Evolutionary conservation across 805 yeast species (phyloP), one percentile per base, ranked within the genome.

Genomic region (Ogataea paradorogensis): DNA sequence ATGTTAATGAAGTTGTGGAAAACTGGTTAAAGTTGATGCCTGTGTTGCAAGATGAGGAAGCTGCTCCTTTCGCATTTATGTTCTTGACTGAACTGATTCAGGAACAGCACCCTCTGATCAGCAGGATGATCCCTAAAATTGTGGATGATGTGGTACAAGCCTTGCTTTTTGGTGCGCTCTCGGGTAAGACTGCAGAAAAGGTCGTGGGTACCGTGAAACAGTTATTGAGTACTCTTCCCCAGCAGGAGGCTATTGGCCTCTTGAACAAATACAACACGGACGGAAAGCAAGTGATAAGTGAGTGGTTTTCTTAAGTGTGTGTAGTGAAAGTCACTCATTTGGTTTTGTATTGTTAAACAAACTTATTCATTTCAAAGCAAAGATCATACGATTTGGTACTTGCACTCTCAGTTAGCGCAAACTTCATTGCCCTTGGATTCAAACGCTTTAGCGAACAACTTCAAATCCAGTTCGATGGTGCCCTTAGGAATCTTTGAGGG

Each of bases 11-110:
- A 18, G 75, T 85, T 18, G 67, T 86, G 34, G 74, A 71, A 22
- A 82, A 75, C 45, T 93, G 98, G 98, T 67, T 93, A 38, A 73
- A 74, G 46, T 73, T 87, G 9, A 74, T 93, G 50, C 99, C 98
- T 15, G 75, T 91, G 29, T 63, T 80, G 15, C 84, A 79, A 51
- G 97, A 93, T 60, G 84, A 80, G 29, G 93, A 85, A 50, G 95
- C 95, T 4, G 97, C 97, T 4, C 80, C 88, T 11, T 87, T 74
- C 61, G 80, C 87, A 14, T 93, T 88, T 65, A 71, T 74, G 51
- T 90, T 87, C 58, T 68, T 90, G 48, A 67, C 80, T 7, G 84
- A 82, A 45, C 68, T 90, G 55, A 82, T 89, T 29, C 82, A 81
- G 35, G 73, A 71, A 38, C 73, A 76, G 37, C 89, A 87, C 46